Percentiles rank a stretch among this genome's conserved stretches.
These are phyloP conservation scores for Incumbomyces delicatus DNA, from an alignment of 2,329 filamentous ascomycete genomes.

Conservation along the genomic window DNA sequence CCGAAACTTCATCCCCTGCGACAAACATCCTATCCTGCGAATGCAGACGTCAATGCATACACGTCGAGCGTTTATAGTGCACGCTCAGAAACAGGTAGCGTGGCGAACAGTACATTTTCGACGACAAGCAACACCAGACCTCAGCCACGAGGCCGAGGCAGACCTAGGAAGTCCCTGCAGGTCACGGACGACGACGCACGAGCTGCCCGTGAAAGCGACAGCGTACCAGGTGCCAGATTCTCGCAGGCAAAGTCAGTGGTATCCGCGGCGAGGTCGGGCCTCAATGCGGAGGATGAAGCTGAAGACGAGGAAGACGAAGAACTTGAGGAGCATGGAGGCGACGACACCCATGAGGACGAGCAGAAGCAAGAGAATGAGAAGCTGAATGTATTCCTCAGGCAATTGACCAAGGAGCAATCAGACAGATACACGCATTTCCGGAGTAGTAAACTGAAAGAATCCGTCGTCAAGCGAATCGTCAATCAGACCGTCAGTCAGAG, in stretches of 20 bases:
- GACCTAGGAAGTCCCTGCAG: conserved; percentile 19
- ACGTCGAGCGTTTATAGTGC: conserved; percentile 13
- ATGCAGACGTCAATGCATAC: conserved; percentile 11
- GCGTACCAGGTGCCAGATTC: conserved; percentile 1
- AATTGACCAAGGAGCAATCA: conserved; percentile 10
- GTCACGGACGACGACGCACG: conserved; percentile 16
- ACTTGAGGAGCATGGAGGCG: conserved; percentile 15
- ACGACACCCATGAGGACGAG: conserved; percentile 9
- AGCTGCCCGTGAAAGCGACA: conserved; percentile 2
- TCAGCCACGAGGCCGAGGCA: conserved; percentile 15
- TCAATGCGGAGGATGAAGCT: conserved; percentile 19
- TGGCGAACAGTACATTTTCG: conserved; percentile 15
- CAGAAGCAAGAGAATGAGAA: background rate
- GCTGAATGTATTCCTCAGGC: conserved; percentile 11
- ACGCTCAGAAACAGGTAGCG: conserved; percentile 21
- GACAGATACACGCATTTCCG: conserved; percentile 17
- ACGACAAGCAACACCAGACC: conserved; percentile 14
- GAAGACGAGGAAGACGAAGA: conserved; percentile 20
- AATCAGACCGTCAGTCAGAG: conserved; percentile 60
- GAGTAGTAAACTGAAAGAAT: conserved; percentile 33
- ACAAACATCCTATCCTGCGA: conserved; percentile 36
- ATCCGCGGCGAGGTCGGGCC: conserved; percentile 9
- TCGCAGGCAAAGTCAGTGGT: conserved; percentile 7
- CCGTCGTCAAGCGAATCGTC: conserved; percentile 46
- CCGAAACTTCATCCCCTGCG: conserved; percentile 34